Evolutionary conservation across 2,329 filamentous ascomycete genomes (phyloP).

Genomic region (Leptographium lundbergii): DNA sequence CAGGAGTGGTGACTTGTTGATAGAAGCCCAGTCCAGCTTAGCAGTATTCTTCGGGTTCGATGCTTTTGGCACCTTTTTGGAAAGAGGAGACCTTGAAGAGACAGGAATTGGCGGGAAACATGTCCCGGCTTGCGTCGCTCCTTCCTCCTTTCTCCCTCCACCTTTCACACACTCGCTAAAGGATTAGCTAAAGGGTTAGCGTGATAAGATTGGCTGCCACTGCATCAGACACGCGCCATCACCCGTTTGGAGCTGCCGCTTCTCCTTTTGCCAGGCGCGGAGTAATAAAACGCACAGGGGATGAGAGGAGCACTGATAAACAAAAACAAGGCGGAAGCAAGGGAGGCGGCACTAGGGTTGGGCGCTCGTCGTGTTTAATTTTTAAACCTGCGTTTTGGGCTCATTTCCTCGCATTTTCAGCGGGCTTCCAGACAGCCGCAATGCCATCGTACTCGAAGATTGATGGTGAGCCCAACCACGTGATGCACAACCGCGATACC

Average conservation of each 20-base stretch:
- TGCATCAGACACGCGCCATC: background rate
- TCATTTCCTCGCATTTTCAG: background rate
- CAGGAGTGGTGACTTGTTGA: background rate
- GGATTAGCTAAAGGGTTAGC: conserved; percentile 3
- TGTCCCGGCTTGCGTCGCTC: conserved; percentile 1
- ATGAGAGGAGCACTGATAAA: background rate
- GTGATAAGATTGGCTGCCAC: background rate
- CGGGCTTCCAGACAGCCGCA: background rate
- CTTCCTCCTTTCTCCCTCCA: conserved; percentile 1
- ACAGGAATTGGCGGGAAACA: conserved; percentile 2
- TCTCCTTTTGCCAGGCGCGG: background rate
- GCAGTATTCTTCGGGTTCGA: background rate
- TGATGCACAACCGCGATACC: background rate
- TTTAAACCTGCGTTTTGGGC: background rate
- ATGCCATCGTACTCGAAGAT: background rate
- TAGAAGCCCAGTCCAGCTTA: background rate
- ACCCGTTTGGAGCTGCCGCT: background rate
- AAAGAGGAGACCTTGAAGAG: conserved; percentile 1
- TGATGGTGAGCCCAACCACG: background rate
- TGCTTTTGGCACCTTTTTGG: background rate
- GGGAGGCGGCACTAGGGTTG: background rate
- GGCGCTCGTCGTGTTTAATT: background rate
- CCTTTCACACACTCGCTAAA: background rate
- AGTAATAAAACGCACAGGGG: background rate
- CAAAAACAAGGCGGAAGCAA: background rate